Percentiles rank a stretch among this genome's conserved stretches.
Conservation (phyloP, 1,139 yeast genomes). For the Pichiaceae sp. region DNA sequence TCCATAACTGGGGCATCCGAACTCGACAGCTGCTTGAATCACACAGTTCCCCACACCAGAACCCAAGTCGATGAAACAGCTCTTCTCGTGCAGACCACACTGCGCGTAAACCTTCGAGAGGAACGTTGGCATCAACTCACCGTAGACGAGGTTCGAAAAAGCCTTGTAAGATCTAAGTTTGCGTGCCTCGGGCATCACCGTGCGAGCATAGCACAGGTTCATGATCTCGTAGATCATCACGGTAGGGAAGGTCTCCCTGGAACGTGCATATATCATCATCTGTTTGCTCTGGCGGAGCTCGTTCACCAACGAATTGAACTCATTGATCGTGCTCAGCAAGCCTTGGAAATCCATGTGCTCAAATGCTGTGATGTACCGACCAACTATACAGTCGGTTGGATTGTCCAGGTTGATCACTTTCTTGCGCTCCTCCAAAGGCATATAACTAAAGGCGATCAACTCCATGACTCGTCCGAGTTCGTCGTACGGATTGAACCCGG, state of each 20-base stretch:
- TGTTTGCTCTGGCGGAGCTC: slow-evolving; percentile 23
- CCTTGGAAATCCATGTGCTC: slow-evolving; percentile 27
- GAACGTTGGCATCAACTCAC: slow-evolving; percentile 78
- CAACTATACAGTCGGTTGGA: slow-evolving; percentile 37
- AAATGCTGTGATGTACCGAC: slow-evolving; percentile 34
- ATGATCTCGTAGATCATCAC: slow-evolving; percentile 60
- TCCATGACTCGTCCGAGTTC: slow-evolving; percentile 64
- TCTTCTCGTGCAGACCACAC: slow-evolving; percentile 45
- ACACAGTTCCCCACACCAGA: slow-evolving; percentile 94
- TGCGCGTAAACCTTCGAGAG: slow-evolving; percentile 60
- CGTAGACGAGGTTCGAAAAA: slow-evolving; percentile 85
- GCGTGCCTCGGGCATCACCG: slow-evolving; percentile 67
- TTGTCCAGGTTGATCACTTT: slow-evolving; percentile 28
- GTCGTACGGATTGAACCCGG: slow-evolving; percentile 60
- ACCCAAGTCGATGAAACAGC: slow-evolving; percentile 71
- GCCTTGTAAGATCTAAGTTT: slow-evolving; percentile 69
- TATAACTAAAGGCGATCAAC: slow-evolving; percentile 32
- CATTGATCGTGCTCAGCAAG: slow-evolving; percentile 28
- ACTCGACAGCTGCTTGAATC: slow-evolving; percentile 81
- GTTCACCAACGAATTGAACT: slow-evolving; percentile 32
- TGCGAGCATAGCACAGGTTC: slow-evolving; percentile 64
- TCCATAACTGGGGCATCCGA: slow-evolving; percentile 80
- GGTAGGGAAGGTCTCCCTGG: slow-evolving; percentile 40
- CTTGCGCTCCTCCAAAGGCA: slow-evolving; percentile 35
- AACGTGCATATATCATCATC: slow-evolving; percentile 25